These are phyloP conservation scores for Fusarium avenaceum DNA, from an alignment of 2,329 filamentous ascomycete species.

Conservation along the genomic window DNA sequence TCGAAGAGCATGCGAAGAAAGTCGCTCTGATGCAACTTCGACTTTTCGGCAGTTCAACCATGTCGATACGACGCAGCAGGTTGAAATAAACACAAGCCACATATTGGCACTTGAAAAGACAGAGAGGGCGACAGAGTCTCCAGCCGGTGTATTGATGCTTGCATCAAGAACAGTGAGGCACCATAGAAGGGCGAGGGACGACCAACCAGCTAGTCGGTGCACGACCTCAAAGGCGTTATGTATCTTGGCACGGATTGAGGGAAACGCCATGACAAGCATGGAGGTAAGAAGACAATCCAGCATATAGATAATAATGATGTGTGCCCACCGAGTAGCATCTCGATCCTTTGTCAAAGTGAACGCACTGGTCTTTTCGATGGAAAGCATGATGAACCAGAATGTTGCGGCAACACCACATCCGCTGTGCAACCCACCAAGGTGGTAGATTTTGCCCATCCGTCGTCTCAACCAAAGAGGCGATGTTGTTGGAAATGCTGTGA, in stretches of 20 bases:
- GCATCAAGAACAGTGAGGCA: slow-evolving; percentile 63
- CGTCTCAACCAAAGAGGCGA: slow-evolving; percentile 60
- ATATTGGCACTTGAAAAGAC: slow-evolving; percentile 59
- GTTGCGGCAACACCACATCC: slow-evolving; percentile 35
- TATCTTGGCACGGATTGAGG: slow-evolving; percentile 24
- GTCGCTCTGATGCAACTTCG: slow-evolving; percentile 69
- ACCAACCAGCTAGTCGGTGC: slow-evolving; percentile 39
- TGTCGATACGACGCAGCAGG: slow-evolving; percentile 72
- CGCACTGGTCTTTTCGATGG: slow-evolving; percentile 31
- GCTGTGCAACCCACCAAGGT: slow-evolving; percentile 57
- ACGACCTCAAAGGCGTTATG: slow-evolving; percentile 37
- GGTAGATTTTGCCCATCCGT: slow-evolving; percentile 58
- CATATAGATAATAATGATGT: slow-evolving; percentile 33
- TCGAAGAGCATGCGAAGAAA: slow-evolving; percentile 77
- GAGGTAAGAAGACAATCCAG: slow-evolving; percentile 26
- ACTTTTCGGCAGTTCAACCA: slow-evolving; percentile 77
- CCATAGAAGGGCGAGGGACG: slow-evolving; percentile 34
- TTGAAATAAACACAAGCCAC: slow-evolving; percentile 75
- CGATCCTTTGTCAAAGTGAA: background rate
- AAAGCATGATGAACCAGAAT: slow-evolving; percentile 40
- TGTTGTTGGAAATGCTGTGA: slow-evolving; percentile 55
- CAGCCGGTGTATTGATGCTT: slow-evolving; percentile 67
- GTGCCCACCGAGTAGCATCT: slow-evolving; percentile 11
- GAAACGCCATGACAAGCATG: slow-evolving; percentile 38
- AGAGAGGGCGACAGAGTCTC: slow-evolving; percentile 19